Conservation (phyloP, 257 asterid genomes). For the Solanum pimpinellifolium region DNA sequence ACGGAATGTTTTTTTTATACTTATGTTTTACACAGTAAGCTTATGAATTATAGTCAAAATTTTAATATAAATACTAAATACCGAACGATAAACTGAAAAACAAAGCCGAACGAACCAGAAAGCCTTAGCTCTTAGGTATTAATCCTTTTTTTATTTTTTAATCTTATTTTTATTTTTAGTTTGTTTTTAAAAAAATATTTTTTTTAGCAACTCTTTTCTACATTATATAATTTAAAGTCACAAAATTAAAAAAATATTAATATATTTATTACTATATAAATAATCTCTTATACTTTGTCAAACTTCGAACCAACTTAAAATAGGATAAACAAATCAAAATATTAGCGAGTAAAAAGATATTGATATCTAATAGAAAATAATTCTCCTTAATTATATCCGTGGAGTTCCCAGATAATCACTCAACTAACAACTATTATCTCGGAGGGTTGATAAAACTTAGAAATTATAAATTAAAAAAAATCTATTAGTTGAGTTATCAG, state of each 20-base stretch:
- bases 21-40: background rate
- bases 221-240: too few species aligned
- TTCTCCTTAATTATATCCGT: background rate
- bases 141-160: background rate
- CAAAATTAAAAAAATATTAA: background rate
- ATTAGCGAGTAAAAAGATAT: fast-evolving
- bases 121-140: background rate
- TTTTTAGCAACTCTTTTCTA: too few species aligned
- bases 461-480: too few species aligned
- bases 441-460: too few species aligned
- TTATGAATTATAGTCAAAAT: background rate
- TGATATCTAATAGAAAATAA: too few species aligned
- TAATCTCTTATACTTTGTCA: background rate
- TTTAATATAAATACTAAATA: too few species aligned
- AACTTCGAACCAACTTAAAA: background rate
- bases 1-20: background rate
- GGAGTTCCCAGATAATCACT: background rate
- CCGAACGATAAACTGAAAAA: background rate
- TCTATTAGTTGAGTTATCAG: background rate
- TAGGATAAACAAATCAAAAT: background rate
- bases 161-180: too few species aligned
- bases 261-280: too few species aligned
- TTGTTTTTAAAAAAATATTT: too few species aligned
- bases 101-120: background rate
- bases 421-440: background rate